Conservation (phyloP, 2,329 filamentous ascomycete genomes). For the Phaeosphaeriaceae sp. region DNA sequence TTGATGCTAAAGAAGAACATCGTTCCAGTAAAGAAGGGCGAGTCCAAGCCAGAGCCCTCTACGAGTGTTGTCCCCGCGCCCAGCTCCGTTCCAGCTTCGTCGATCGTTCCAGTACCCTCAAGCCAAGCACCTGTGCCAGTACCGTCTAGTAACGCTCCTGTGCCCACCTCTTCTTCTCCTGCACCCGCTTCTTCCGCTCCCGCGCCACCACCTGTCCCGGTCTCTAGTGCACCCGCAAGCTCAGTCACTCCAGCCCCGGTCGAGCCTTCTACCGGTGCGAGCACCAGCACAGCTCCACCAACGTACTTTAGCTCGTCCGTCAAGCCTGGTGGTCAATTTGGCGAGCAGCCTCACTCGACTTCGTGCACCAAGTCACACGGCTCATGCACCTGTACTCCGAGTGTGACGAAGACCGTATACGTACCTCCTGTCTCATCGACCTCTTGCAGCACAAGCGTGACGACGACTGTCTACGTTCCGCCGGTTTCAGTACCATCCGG, state of each 20-base stretch:
- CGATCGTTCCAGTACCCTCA: conserved; percentile 10
- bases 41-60: conserved; percentile 23
- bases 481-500: neutral
- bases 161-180: conserved; percentile 10
- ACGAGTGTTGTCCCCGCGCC: conserved; percentile 21
- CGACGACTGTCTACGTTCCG: conserved; percentile 30
- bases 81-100: conserved; percentile 19
- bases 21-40: conserved; percentile 36
- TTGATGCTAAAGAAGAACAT: conserved; percentile 43
- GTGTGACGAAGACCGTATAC: conserved; percentile 34
- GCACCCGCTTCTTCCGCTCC: neutral
- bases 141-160: conserved; percentile 10
- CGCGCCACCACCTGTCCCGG: conserved; percentile 3
- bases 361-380: conserved; percentile 12
- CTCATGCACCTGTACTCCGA: conserved; percentile 22
- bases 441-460: conserved; percentile 30
- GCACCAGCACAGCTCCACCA: conserved; percentile 4
- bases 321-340: conserved; percentile 20
- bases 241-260: conserved; percentile 7
- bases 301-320: conserved; percentile 8
- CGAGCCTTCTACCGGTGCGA: conserved; percentile 8
- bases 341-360: conserved; percentile 12
- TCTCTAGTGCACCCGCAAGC: conserved; percentile 7
- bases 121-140: conserved; percentile 8
- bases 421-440: conserved; percentile 14